Evolutionary conservation across 371 early-diverging fungal species (phyloP).

Genomic region (Spraguea lophii): DNA sequence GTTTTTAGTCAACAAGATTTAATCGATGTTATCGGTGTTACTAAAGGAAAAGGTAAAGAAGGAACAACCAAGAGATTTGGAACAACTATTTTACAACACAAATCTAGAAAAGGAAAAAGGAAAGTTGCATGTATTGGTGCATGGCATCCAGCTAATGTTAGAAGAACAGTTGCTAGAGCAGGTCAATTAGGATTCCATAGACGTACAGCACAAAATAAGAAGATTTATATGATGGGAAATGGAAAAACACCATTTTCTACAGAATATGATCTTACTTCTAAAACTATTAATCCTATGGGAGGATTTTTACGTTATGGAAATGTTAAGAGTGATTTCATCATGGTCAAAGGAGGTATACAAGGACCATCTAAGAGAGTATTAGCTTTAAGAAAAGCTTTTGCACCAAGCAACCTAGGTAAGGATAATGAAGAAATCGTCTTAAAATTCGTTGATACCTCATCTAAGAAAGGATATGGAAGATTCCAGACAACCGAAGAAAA

Average conservation of each 20-base stretch:
- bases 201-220: constrained; percentile 97
- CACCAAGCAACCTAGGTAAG: constrained; percentile 70
- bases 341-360: constrained; percentile 91
- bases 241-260: constrained; percentile 72
- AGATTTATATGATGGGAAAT: constrained; percentile 90
- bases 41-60: constrained; percentile 98
- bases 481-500: constrained; percentile 98
- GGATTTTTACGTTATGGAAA: constrained; percentile 97
- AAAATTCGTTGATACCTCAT: constrained; percentile 94
- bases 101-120: constrained; percentile 97
- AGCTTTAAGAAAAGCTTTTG: constrained; percentile 87
- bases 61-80: constrained; percentile 99
- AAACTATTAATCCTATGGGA: constrained; percentile 90
- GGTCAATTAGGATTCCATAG: constrained; percentile 99
- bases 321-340: constrained; percentile 86
- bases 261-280: constrained; percentile 86
- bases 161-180: constrained; percentile 94
- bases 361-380: constrained; percentile 93
- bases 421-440: constrained; percentile 79
- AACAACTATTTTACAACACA: constrained; percentile 95
- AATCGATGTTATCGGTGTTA: constrained; percentile 91
- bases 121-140: constrained; percentile 99
- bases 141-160: constrained; percentile 98
- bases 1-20: constrained; percentile 90
- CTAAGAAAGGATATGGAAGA: constrained; percentile 98